Base-by-base conservation (phyloP, 2,329 filamentous ascomycete genomes). In the Cordyceps tenuipes region DNA sequence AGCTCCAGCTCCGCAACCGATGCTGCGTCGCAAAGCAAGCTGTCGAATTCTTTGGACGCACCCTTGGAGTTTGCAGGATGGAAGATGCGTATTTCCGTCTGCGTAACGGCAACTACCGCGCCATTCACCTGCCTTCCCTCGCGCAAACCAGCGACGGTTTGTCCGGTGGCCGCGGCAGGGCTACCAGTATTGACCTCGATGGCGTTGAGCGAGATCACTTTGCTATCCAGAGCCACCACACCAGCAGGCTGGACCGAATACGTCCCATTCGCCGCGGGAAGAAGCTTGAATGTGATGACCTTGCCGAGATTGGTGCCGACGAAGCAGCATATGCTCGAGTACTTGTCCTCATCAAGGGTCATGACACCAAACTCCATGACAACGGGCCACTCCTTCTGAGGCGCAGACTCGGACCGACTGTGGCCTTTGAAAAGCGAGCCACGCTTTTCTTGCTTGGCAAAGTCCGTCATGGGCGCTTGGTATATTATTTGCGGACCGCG, bases 261-360 rank as follows among this genome's bases (percentile, higher is more conserved):
- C 3, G 65, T 63, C 12, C 85, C 81, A 5, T 86, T 83, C 57
- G 82, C 83, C 15, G 87, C 81, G 0, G 94, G 94, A 2, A 97
- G 76, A 23, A 99, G 79, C 75, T 96, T 97, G 76, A 97, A 93
- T 0, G 93, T 97, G 7, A 87, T 85, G 19, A 97, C 77, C 67
- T 90, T 90, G 46, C 94, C 94, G 34, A 85, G 73, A 65, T 87
- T 92, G 0, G 94, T 97, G 21, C 94, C 94, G 2, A 95, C 89
- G 66, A 97, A 95, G 65, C 94, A 89, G 61, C 88, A 85, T 60
- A 99, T 96, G 68, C 91, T 97, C 1, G 94, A 97, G 71, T 96
- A 99, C 64, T 90, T 86, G 69, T 97, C 93, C n/a, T 88, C 89
- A 48, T 97, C 94, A 4, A 97, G 76, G 3, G 89, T 95, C 85